These are phyloP conservation scores for Nicotiana paniculata DNA, from an alignment of 257 asterid genomes.

Conservation along the genomic window DNA sequence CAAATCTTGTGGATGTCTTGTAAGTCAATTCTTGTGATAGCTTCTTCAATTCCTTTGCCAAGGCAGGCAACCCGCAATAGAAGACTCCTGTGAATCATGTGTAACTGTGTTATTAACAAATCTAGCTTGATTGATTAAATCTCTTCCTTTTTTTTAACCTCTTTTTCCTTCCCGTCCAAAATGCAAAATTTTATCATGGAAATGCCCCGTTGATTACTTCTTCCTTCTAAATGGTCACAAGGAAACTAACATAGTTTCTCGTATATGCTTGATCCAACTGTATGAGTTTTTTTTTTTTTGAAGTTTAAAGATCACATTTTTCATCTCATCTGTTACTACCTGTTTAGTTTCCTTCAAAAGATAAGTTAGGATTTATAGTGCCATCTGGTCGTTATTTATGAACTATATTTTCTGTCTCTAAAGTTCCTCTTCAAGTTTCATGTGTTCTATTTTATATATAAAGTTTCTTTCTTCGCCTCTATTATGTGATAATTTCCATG, in stretches of 20 bases:
- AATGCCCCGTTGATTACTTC: neutral
- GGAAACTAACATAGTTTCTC: neutral
- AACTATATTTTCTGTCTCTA: neutral
- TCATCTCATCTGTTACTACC: neutral
- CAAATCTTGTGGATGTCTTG: constrained; percentile 74
- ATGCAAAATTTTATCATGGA: neutral
- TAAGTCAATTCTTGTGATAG: constrained; percentile 59
- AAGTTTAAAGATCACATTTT: neutral
- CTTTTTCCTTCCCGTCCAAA: neutral
- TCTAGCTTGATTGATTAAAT: neutral
- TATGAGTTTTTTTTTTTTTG: neutral
- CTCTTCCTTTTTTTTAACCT: neutral
- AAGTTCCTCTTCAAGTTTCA: neutral
- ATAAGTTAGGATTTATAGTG: neutral
- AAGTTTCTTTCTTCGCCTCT: neutral
- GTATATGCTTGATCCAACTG: neutral
- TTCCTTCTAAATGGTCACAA: neutral
- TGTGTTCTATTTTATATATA: neutral
- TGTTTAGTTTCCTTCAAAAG: neutral
- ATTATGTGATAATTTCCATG: neutral
- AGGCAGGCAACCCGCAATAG: constrained; percentile 70
- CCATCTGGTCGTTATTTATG: neutral
- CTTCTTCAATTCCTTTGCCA: constrained; percentile 74
- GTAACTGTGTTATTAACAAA: neutral
- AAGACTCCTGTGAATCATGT: constrained; percentile 52